Percentiles rank a stretch among this genome's conserved stretches.
phyloP scores from a whole-genome alignment of 2,329 filamentous ascomycete genomes.

The Byssochlamys sp. region DNA sequence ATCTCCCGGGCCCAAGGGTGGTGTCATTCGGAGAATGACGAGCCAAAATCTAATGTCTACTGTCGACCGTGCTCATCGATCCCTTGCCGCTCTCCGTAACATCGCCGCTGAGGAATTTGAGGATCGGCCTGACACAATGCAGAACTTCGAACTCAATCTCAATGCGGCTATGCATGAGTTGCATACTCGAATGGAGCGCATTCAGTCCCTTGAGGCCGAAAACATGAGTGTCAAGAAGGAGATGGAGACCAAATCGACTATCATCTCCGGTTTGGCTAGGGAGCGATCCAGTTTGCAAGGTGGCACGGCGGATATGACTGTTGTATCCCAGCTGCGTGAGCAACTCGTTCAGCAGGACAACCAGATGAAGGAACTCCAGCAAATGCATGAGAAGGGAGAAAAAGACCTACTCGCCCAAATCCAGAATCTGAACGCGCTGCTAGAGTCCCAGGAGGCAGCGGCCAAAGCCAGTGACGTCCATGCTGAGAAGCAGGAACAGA shows the following conservation, averaged over 20 bases:
- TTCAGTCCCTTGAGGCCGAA: constrained; percentile 80
- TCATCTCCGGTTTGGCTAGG: constrained; percentile 86
- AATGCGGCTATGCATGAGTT: constrained; percentile 89
- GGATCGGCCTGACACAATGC: constrained; percentile 68
- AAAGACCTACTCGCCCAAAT: constrained; percentile 64
- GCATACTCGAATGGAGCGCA: constrained; percentile 73
- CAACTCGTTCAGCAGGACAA: constrained; percentile 80
- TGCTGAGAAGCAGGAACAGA: constrained; percentile 41
- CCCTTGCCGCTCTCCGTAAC: constrained; percentile 78
- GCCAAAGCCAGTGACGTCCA: constrained; percentile 25
- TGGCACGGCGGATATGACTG: constrained; percentile 76
- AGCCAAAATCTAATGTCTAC: constrained; percentile 72
- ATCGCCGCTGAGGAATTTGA: constrained; percentile 82
- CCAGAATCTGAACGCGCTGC: constrained; percentile 52
- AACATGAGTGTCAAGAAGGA: constrained; percentile 78
- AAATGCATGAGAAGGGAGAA: constrained; percentile 64
- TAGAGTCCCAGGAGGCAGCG: constrained; percentile 33
- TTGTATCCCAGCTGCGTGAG: constrained; percentile 76
- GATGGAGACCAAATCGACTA: constrained; percentile 92
- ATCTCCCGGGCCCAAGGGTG: constrained; percentile 44
- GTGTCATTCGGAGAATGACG: constrained; percentile 85
- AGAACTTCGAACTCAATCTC: constrained; percentile 85
- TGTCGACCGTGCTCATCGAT: constrained; percentile 82
- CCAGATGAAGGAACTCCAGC: constrained; percentile 64
- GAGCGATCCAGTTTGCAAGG: constrained; percentile 82